Conservation (phyloP, 106 monocot genomes). For the Phalaenopsis equestris region DNA sequence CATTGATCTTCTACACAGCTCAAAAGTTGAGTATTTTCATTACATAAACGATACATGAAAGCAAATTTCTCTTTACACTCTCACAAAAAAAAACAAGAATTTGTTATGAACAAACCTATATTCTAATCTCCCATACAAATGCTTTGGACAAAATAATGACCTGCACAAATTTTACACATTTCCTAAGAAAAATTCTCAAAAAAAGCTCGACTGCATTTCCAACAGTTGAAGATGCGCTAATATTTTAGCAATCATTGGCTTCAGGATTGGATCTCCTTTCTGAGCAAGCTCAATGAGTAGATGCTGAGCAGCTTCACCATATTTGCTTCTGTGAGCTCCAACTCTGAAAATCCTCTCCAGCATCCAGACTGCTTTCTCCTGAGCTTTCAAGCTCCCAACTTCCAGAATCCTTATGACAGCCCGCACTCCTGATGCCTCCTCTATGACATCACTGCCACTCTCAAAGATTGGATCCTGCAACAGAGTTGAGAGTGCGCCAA, state of each 20-base stretch:
- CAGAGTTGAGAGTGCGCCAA: conserved; percentile 53
- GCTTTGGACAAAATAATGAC: not conserved
- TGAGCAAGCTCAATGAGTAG: conserved; percentile 65
- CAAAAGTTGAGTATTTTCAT: not conserved
- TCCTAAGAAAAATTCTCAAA: conserved; percentile 12
- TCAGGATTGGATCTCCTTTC: conserved; percentile 46
- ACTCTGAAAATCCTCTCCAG: conserved; percentile 66
- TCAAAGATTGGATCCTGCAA: conserved; percentile 72
- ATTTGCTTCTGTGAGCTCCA: conserved; percentile 25
- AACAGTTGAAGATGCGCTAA: conserved; percentile 62
- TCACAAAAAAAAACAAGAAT: not conserved
- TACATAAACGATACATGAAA: not conserved
- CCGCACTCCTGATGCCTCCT: conserved; percentile 48
- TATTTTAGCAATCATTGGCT: conserved; percentile 56
- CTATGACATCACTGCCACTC: conserved; percentile 45
- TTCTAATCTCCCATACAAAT: not conserved
- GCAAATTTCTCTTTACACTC: conserved; percentile 1
- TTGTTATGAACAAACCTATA: too few species aligned
- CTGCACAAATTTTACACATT: not conserved
- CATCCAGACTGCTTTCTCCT: conserved; percentile 72
- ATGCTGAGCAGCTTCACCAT: conserved; percentile 38
- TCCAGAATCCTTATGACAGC: conserved; percentile 50
- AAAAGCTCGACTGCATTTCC: conserved; percentile 60
- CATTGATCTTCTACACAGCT: not conserved
- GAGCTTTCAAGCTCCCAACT: conserved; percentile 44